A percentile compares a stretch with the other conserved stretches of the same genome.
Evolutionary conservation across 306 rosid species (phyloP).

Genomic region (Delonix regia): DNA sequence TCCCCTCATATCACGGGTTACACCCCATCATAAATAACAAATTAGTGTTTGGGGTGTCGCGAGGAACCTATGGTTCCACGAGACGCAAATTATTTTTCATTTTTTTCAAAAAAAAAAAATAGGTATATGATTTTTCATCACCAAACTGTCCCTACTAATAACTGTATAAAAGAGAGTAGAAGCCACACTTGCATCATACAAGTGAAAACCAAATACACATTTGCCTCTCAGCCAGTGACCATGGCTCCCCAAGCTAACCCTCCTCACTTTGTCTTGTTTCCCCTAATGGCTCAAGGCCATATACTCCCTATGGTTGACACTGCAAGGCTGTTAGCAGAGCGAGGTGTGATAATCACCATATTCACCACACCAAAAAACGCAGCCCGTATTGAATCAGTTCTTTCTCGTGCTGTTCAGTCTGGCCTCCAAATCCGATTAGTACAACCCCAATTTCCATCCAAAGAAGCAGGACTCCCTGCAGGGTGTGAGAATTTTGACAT

Average conservation of each 20-base stretch:
- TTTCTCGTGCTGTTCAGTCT: slow-evolving; percentile 38
- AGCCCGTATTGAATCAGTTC: slow-evolving; percentile 40
- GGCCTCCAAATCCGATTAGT: slow-evolving; percentile 35
- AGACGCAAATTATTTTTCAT: no score
- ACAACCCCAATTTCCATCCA: slow-evolving; percentile 32
- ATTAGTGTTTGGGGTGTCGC: no score
- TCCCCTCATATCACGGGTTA: no score
- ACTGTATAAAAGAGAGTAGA: neutral
- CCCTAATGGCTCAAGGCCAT: slow-evolving; percentile 49
- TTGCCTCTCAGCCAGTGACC: neutral
- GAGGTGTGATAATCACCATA: slow-evolving; percentile 40
- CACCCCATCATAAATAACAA: no score
- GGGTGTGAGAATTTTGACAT: slow-evolving; percentile 63
- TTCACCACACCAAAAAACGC: slow-evolving; percentile 52
- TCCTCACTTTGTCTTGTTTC: slow-evolving; percentile 41
- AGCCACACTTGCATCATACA: neutral
- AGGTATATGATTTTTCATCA: no score
- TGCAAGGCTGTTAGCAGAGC: slow-evolving; percentile 47
- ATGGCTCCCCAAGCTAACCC: neutral
- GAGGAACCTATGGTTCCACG: no score
- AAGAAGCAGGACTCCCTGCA: slow-evolving; percentile 54
- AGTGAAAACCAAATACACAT: neutral
- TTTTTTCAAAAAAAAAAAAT: no score
- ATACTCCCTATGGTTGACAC: slow-evolving; percentile 47
- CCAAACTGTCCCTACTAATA: no score